Conservation (phyloP, 257 asterid genomes). For the Galeopsis tetrahit region DNA sequence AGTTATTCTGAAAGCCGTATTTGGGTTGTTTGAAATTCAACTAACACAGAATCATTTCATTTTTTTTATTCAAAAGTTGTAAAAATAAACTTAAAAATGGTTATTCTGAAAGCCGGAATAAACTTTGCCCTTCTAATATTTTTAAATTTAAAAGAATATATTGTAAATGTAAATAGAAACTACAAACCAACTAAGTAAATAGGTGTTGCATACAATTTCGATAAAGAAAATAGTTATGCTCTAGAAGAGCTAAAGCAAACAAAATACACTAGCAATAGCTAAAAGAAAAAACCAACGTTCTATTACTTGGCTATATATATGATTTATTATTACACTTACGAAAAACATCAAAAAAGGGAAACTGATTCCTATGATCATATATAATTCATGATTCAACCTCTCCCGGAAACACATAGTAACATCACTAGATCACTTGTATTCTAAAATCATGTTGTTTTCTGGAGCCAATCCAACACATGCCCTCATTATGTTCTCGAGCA, state of each 20-base stretch:
- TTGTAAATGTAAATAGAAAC: no score
- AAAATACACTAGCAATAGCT: slow-evolving; percentile 38
- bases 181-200: no score
- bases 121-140: no score
- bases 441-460: slow-evolving; percentile 97
- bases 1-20: no score
- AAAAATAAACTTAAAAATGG: no score
- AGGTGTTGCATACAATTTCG: slow-evolving; percentile 8
- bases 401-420: neutral
- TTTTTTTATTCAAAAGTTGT: no score
- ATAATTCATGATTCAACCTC: slow-evolving; percentile 14
- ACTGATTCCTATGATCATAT: slow-evolving; percentile 10
- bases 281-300: neutral
- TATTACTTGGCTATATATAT: neutral
- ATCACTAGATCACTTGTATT: slow-evolving; percentile 71
- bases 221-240: slow-evolving; percentile 12
- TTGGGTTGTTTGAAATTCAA: no score
- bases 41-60: no score
- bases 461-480: slow-evolving; percentile 98
- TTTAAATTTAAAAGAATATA: no score
- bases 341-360: slow-evolving; percentile 3
- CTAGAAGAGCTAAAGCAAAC: slow-evolving; percentile 32
- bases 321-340: neutral
- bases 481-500: slow-evolving; percentile 96
- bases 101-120: no score